These are phyloP conservation scores for Akebia trifoliata DNA, from an alignment of 164 flowering plant genomes.

Conservation along the genomic window DNA sequence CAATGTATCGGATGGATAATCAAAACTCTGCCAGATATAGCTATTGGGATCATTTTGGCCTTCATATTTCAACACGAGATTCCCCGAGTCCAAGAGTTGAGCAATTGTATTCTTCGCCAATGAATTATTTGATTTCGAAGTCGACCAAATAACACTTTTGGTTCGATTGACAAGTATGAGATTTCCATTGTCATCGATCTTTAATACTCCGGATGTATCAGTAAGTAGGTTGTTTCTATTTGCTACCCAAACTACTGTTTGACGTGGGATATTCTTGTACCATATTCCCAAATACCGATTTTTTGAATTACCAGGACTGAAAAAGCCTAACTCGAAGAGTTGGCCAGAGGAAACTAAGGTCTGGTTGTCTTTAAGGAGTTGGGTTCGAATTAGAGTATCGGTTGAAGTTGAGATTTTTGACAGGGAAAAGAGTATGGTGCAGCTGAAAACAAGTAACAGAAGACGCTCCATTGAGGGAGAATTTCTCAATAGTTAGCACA, in stretches of 20 bases:
- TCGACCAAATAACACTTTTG: not conserved
- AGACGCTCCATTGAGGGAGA: not conserved
- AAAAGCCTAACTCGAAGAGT: slow-evolving; percentile 4
- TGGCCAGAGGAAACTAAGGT: slow-evolving; percentile 4
- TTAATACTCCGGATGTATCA: not conserved
- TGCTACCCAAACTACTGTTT: slow-evolving; percentile 5
- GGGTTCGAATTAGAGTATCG: not conserved
- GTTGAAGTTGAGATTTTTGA: not conserved
- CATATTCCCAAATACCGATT: slow-evolving; percentile 6
- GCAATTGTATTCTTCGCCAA: not conserved
- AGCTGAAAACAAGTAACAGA: not conserved
- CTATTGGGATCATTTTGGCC: not conserved
- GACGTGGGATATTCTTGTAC: not conserved
- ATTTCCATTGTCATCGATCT: not conserved
- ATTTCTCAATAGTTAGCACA: too few relatives aligned
- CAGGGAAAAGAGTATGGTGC: not conserved
- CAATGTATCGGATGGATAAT: slow-evolving; percentile 1
- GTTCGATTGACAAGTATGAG: slow-evolving; percentile 1
- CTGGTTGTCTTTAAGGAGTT: not conserved
- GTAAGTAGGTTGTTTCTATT: slow-evolving; percentile 4
- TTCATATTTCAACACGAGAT: slow-evolving; percentile 1
- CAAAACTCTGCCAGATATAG: slow-evolving; percentile 9
- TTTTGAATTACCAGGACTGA: not conserved
- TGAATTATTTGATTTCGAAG: not conserved
- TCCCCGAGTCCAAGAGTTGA: slow-evolving; percentile 1